Evolutionary conservation across 2,329 filamentous ascomycete genomes (phyloP).

Genomic region (Bipolaris cookei): DNA sequence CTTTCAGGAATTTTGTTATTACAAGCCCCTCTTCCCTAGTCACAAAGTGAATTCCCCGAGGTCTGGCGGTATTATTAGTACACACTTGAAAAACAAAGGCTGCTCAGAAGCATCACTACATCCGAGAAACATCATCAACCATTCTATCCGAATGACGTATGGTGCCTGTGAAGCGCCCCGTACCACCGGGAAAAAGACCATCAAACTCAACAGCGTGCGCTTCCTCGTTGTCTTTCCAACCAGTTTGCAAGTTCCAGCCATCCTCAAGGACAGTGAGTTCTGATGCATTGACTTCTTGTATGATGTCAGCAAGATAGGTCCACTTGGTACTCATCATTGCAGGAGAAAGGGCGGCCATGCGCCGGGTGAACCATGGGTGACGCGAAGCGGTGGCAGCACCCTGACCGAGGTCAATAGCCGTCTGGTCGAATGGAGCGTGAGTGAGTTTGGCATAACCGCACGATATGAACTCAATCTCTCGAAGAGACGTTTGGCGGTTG

Average conservation of each 20-base stretch:
- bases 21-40: background rate
- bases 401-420: slow-evolving; percentile 35
- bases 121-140: slow-evolving; percentile 17
- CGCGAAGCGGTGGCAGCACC: slow-evolving; percentile 13
- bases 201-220: slow-evolving; percentile 52
- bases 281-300: slow-evolving; percentile 44
- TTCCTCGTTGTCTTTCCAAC: slow-evolving; percentile 42
- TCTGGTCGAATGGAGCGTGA: slow-evolving; percentile 43
- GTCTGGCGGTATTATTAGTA: background rate
- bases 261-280: slow-evolving; percentile 45
- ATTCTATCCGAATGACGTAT: slow-evolving; percentile 32
- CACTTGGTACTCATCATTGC: slow-evolving; percentile 50
- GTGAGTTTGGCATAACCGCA: slow-evolving; percentile 65
- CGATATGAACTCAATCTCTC: slow-evolving; percentile 61
- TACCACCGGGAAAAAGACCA: slow-evolving; percentile 50
- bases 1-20: background rate
- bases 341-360: slow-evolving; percentile 36
- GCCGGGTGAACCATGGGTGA: slow-evolving; percentile 36
- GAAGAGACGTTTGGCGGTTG: slow-evolving; percentile 44
- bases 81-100: background rate
- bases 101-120: slow-evolving; percentile 19
- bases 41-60: background rate
- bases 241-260: slow-evolving; percentile 41
- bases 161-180: slow-evolving; percentile 49
- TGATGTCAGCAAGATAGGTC: slow-evolving; percentile 48